Evolutionary conservation across 2,329 filamentous ascomycete species (phyloP).

Genomic region (Tympanopsis confertula): DNA sequence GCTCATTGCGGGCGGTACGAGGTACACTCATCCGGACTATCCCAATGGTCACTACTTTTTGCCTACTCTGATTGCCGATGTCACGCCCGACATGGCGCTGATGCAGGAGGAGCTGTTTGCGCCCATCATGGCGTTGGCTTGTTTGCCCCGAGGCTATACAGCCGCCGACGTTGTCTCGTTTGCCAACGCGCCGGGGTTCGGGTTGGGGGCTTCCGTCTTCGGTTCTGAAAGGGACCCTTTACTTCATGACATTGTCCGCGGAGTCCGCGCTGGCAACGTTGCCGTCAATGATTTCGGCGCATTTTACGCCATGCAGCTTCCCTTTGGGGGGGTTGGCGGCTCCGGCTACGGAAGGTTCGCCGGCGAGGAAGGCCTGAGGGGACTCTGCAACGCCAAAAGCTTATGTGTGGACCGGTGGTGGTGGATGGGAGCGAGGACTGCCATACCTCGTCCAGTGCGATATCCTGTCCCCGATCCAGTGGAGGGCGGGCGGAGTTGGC

Average conservation of each 20-base stretch:
- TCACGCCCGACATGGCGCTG: conserved; percentile 74
- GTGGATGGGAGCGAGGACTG: conserved; percentile 54
- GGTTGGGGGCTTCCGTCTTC: conserved; percentile 81
- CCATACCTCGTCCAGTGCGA: conserved; percentile 68
- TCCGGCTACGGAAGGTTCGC: conserved; percentile 91
- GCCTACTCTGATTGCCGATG: conserved; percentile 79
- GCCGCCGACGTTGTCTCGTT: conserved; percentile 56
- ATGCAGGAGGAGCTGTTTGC: conserved; percentile 88
- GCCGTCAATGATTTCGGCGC: conserved; percentile 90
- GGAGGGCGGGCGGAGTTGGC: conserved; percentile 37
- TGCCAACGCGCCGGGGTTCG: conserved; percentile 76
- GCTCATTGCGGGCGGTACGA: conserved; percentile 68
- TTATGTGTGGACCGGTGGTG: conserved; percentile 65
- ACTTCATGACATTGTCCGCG: conserved; percentile 51
- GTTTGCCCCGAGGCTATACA: conserved; percentile 44
- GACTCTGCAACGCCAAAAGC: conserved; percentile 77
- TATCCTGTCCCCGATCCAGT: conserved; percentile 65
- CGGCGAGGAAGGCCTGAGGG: conserved; percentile 74
- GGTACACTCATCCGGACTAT: conserved; percentile 60
- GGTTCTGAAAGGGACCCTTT: conserved; percentile 51
- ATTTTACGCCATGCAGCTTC: conserved; percentile 85
- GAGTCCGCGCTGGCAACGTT: conserved; percentile 77
- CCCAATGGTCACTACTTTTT: conserved; percentile 80
- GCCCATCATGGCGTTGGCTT: conserved; percentile 78
- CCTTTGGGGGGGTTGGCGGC: conserved; percentile 82